Conservation (phyloP, 1,139 yeast species). For the Meyerozyma carpophila region DNA sequence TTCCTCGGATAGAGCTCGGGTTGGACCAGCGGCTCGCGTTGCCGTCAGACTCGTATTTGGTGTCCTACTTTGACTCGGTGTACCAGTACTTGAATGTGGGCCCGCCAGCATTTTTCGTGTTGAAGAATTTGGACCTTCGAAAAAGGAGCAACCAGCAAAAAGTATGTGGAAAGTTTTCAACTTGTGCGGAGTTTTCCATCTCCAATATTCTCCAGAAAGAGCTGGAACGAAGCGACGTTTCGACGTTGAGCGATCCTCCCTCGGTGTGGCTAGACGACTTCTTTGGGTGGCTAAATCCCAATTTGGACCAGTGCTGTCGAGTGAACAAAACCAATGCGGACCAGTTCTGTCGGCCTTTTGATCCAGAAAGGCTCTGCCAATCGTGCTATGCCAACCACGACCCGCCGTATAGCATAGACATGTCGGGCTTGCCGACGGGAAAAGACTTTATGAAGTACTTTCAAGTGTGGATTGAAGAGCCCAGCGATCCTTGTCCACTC, state of each 20-base stretch:
- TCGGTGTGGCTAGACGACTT: slow-evolving; percentile 94
- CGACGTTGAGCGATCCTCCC: slow-evolving; percentile 75
- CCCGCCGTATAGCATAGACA: slow-evolving; percentile 61
- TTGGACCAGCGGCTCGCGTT: slow-evolving; percentile 87
- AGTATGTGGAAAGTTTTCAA: slow-evolving; percentile 81
- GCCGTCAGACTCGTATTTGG: slow-evolving; percentile 76
- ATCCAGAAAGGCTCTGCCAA: slow-evolving; percentile 69
- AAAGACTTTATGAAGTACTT: slow-evolving; percentile 69
- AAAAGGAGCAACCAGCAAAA: slow-evolving; percentile 57
- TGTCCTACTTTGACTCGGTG: slow-evolving; percentile 73
- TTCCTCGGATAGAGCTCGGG: slow-evolving; percentile 72
- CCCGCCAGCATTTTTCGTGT: slow-evolving; percentile 86
- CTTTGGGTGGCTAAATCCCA: slow-evolving; percentile 81
- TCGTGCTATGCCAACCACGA: slow-evolving; percentile 58
- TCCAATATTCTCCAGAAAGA: slow-evolving; percentile 88
- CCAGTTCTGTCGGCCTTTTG: slow-evolving; percentile 61
- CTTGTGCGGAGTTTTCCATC: slow-evolving; percentile 74
- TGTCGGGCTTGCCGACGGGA: slow-evolving; percentile 83
- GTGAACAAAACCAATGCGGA: slow-evolving; percentile 36
- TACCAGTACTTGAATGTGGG: slow-evolving; percentile 76
- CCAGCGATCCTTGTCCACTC: slow-evolving; percentile 87
- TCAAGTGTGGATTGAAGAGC: slow-evolving; percentile 77
- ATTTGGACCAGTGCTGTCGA: slow-evolving; percentile 80
- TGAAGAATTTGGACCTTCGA: slow-evolving; percentile 61
- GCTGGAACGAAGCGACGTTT: slow-evolving; percentile 54